Conservation (phyloP, 2,329 filamentous ascomycete species). For the Trichophaea hybrida region DNA sequence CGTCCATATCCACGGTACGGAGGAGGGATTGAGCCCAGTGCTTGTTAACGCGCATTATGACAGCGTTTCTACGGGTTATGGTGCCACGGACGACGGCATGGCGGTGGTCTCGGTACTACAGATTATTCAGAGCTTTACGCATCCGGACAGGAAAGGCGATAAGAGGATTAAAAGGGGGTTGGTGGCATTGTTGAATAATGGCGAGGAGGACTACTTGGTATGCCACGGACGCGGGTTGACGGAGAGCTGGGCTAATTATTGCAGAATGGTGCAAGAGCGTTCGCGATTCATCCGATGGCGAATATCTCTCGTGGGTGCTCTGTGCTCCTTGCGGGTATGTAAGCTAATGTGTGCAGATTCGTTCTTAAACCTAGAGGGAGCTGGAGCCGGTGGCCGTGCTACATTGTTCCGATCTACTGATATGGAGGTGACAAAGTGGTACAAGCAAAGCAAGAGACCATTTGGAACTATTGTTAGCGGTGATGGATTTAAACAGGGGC, state of each 20-base stretch:
- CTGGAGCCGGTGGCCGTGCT: conserved; percentile 78
- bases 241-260: conserved; percentile 3
- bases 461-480: conserved; percentile 70
- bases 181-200: conserved; percentile 81
- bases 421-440: conserved; percentile 67
- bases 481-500: conserved; percentile 67
- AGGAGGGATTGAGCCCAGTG: conserved; percentile 53
- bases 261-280: conserved; percentile 64
- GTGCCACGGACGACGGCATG: conserved; percentile 81
- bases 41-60: conserved; percentile 94
- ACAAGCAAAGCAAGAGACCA: conserved; percentile 52
- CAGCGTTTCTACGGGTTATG: conserved; percentile 79
- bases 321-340: no score
- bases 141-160: conserved; percentile 40
- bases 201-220: conserved; percentile 72
- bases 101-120: conserved; percentile 78
- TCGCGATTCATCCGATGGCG: conserved; percentile 67
- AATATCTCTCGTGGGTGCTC: conserved; percentile 29
- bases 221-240: not conserved
- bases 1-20: conserved; percentile 76
- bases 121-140: conserved; percentile 71
- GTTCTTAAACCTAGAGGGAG: conserved; percentile 89
- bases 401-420: conserved; percentile 81
- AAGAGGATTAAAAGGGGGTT: conserved; percentile 60
- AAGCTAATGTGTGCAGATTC: conserved; percentile 37